Percentiles rank a stretch among this genome's conserved stretches.
Conservation (phyloP, 2,329 filamentous ascomycete genomes). For the Clarireedia hainanense region DNA sequence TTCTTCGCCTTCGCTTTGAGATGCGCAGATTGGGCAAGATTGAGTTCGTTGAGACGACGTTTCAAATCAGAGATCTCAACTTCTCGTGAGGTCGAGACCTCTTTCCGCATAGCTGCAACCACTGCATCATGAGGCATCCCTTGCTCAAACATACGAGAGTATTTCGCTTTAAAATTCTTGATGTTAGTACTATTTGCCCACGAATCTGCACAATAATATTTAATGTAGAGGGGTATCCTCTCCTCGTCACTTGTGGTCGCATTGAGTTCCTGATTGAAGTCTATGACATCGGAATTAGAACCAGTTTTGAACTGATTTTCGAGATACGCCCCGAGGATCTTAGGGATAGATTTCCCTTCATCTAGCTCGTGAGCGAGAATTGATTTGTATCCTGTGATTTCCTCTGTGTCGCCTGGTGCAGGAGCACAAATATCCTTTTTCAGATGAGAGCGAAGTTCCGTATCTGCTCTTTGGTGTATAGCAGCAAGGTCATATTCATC, state of each 20-base stretch:
- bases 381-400: conserved; percentile 8
- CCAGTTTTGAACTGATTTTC: conserved; percentile 5
- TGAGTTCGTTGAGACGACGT: conserved; percentile 18
- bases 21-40: conserved; percentile 26
- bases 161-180: conserved; percentile 26
- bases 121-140: conserved; percentile 21
- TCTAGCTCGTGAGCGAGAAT: conserved; percentile 12
- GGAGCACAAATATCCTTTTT: conserved; percentile 18
- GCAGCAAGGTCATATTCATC: conserved; percentile 14
- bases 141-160: conserved; percentile 23
- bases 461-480: conserved; percentile 19
- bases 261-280: conserved; percentile 14
- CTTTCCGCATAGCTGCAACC: conserved; percentile 20
- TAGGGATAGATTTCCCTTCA: conserved; percentile 6
- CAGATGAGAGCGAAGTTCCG: conserved; percentile 19
- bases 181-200: conserved; percentile 17
- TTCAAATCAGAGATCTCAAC: conserved; percentile 15
- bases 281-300: conserved; percentile 8
- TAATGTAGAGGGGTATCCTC: conserved; percentile 19
- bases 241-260: conserved; percentile 17
- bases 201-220: conserved; percentile 22
- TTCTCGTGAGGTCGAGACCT: conserved; percentile 17
- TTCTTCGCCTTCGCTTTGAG: conserved; percentile 24
- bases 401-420: conserved; percentile 8
- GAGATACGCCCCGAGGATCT: conserved; percentile 16